Conservation (phyloP, 306 rosid species). For the Trifolium dubium region DNA sequence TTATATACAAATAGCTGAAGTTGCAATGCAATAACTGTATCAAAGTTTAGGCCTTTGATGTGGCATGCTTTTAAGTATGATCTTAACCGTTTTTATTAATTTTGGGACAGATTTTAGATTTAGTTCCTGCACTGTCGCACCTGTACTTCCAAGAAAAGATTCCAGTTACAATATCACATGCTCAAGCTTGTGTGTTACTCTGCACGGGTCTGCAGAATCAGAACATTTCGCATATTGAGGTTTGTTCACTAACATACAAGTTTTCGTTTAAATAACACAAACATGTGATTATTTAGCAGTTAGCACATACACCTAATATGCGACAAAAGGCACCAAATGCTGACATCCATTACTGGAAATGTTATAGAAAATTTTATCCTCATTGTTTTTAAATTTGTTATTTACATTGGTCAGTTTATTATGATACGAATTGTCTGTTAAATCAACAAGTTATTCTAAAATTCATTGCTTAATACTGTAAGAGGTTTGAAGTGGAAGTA, state of each 20-base stretch:
- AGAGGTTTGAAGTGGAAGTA: slow-evolving; percentile 23
- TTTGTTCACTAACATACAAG: slow-evolving; percentile 44
- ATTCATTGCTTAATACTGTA: slow-evolving; percentile 17
- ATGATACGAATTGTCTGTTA: slow-evolving; percentile 5
- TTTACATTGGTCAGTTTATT: slow-evolving; percentile 11
- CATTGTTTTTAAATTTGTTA: slow-evolving; percentile 10
- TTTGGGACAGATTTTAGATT: slow-evolving; percentile 72
- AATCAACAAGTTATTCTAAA: background rate
- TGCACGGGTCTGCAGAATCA: slow-evolving; percentile 87
- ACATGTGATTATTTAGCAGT: slow-evolving; percentile 4
- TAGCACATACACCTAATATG: background rate
- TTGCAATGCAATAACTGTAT: slow-evolving; percentile 1
- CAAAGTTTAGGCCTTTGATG: slow-evolving; percentile 28
- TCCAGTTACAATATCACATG: slow-evolving; percentile 71
- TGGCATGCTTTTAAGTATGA: slow-evolving; percentile 20
- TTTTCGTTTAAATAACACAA: slow-evolving; percentile 29
- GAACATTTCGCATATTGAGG: slow-evolving; percentile 76
- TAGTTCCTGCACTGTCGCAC: slow-evolving; percentile 70
- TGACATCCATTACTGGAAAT: slow-evolving; percentile 8
- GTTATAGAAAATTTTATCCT: slow-evolving; percentile 17
- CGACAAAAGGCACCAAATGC: background rate
- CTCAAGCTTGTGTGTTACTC: slow-evolving; percentile 85
- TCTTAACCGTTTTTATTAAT: slow-evolving; percentile 24
- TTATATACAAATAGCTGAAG: slow-evolving; percentile 2
- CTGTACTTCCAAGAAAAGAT: slow-evolving; percentile 74